Base-by-base conservation (phyloP, 176 grass and related monocot genomes). In the Eleusine coracana region DNA sequence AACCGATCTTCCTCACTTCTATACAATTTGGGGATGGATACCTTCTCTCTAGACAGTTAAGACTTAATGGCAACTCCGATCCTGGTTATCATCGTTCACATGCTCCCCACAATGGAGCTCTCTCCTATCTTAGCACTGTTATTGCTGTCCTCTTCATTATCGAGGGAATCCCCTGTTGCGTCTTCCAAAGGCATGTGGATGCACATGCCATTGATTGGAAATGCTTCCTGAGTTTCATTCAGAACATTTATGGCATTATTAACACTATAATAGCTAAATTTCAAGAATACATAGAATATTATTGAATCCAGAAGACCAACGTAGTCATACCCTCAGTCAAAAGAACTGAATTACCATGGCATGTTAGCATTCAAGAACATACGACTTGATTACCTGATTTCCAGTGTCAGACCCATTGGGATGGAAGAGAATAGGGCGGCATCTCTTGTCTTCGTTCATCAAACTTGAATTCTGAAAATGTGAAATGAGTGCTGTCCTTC, bases 381-480 rank as follows among this genome's bases (percentile, higher is more conserved):
- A 18, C 40, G 5, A 52, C 1, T 70, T 58, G 16, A 41, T 84
- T 83, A 96, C 96, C 96, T 93, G 88, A 80, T 87, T 89, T 63
- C 68, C 82, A 52, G 83, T 38, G 4, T 93, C 90, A 41, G 78
- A 52, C 0, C 96, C 92, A 23, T 82, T 80, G 66, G 90, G 94
- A 79, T 93, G 76, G 42, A 98, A 98, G 16, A 98, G 83, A 91
- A 98, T 95, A 77, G 96, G 96, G 25, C 91, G 86, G 72, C 96
- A 98, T 79, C 96, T 88, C 82, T 98, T 98, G 50, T 98, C 96
- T 73, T 98, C 96, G 4, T 92, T 98, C 92, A 95, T 95, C 89
- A 98, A 88, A 86, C 93, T 95, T 76, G 96, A 95, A 74, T 95
- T 98, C 77, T 98, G 90, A 28, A 98, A 98, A 79, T 98, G 96